phyloP scores from a whole-genome alignment of 2,329 filamentous ascomycete genomes.

The Aspergillus niger region DNA sequence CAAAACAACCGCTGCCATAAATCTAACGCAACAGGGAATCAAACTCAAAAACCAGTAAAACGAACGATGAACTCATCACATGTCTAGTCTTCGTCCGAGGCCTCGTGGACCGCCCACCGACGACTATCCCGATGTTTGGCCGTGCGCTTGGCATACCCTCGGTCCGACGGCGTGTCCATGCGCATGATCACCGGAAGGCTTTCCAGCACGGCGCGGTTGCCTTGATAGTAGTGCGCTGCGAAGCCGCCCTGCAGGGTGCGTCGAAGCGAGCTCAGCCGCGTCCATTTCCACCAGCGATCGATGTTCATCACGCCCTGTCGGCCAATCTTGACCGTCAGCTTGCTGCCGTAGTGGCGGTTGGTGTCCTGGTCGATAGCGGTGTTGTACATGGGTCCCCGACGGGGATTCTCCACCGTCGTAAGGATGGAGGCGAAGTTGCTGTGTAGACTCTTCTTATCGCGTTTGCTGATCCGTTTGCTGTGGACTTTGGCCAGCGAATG shows the following conservation, averaged over 20 bases:
- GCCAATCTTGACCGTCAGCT: constrained; percentile 61
- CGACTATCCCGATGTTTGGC: constrained; percentile 31
- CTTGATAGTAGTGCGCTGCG: constrained; percentile 61
- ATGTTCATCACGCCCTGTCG: constrained; percentile 63
- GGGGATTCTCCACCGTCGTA: constrained; percentile 66
- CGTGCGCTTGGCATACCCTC: constrained; percentile 29
- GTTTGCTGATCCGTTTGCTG: constrained; percentile 64
- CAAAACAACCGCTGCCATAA: too few species aligned
- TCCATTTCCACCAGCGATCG: constrained; percentile 74
- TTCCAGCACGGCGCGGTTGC: constrained; percentile 63
- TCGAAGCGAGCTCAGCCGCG: constrained; percentile 63
- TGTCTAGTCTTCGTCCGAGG: constrained; percentile 32
- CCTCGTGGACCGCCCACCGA: constrained; percentile 31
- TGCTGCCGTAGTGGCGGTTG: constrained; percentile 62
- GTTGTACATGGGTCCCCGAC: constrained; percentile 66
- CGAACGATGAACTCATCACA: neutral
- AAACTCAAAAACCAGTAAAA: neutral
- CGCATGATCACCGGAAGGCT: constrained; percentile 54
- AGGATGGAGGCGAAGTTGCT: constrained; percentile 67
- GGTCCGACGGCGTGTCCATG: constrained; percentile 27
- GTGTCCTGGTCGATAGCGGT: constrained; percentile 64
- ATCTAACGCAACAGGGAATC: neutral
- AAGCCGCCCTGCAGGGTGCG: constrained; percentile 64
- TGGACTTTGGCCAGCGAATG: constrained; percentile 62
- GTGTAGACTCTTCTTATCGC: constrained; percentile 67